Evolutionary conservation across 768 basidiomycete species (phyloP).

Genomic region (Mycena galericulata): DNA sequence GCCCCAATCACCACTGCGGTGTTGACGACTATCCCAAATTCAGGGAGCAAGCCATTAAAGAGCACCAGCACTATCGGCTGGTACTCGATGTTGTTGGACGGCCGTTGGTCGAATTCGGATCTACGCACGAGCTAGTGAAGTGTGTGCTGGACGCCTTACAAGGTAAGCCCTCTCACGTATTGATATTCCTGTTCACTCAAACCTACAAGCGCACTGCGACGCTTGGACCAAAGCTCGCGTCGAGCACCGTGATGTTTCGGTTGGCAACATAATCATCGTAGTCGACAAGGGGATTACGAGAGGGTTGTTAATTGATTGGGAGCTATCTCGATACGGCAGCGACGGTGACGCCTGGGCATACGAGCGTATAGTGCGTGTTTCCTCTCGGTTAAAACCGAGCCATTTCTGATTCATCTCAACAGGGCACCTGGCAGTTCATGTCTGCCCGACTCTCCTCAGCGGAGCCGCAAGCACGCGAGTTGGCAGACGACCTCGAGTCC

Average conservation of each 20-base stretch:
- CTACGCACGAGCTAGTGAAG: conserved; percentile 24
- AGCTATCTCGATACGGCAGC: conserved; percentile 13
- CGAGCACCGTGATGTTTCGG: conserved; percentile 29
- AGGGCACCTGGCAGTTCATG: conserved; percentile 38
- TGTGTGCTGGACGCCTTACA: conserved; percentile 16
- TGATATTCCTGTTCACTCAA: neutral
- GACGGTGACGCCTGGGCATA: neutral
- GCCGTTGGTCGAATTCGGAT: conserved; percentile 26
- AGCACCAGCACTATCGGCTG: conserved; percentile 25
- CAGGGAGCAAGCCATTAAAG: neutral
- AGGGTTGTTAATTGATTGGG: conserved; percentile 28
- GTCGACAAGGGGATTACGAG: conserved; percentile 9
- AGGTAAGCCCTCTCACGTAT: conserved; percentile 17
- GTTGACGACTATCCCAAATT: neutral
- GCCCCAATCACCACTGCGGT: conserved; percentile 15
- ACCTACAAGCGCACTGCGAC: conserved; percentile 22
- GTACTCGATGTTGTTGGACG: conserved; percentile 31
- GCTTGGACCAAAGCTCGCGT: conserved; percentile 25
- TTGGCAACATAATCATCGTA: conserved; percentile 25
- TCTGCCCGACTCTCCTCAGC: conserved; percentile 19
- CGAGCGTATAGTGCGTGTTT: conserved; percentile 14
- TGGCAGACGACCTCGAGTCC: conserved; percentile 31
- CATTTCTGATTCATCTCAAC: conserved; percentile 6
- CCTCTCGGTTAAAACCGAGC: neutral
- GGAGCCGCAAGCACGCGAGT: conserved; percentile 17